Base-by-base conservation (phyloP, 495 filamentous ascomycete species). In the Penicillium paxilli region DNA sequence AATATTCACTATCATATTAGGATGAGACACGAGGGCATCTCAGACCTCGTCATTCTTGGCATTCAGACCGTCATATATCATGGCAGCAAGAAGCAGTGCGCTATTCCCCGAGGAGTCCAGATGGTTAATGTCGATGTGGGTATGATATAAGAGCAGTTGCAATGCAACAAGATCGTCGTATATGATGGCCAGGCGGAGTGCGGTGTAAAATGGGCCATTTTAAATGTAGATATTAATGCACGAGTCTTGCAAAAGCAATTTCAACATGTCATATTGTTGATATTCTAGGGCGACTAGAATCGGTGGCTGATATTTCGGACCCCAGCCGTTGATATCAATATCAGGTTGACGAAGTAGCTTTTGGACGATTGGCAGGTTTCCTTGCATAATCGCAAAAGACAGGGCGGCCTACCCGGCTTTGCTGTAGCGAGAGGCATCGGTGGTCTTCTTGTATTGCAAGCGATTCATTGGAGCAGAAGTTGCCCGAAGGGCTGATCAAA, bases 261-360 rank as follows among this genome's bases (percentile, higher is more conserved):
- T 5, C n/a, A 52, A 45, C 23, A 52, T 52, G 25, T 52, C 40
- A 32, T 45, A 10, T 30, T 52, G 49, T 45, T 17, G 40, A 23
- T 44, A 52, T 52, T 52, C 40, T 24, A 52, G n/a, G 16, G 50
- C 40, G 26, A 52, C 38, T 17, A 52, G 26, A 16, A 52, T 24
- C 14, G 50, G 50, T 17, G 28, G 19, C 24, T 52, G 50, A 11
- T 11, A 0, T 49, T 37, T 49, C 23, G 8, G 47, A 25, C 24
- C 28, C 19, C 24, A 4, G 6, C 20, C 37, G 12, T 37, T 22
- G 47, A 49, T 3, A 21, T 38, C 20, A 25, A 40, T 49, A 8
- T 49, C 47, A 17, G n/a, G 23, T 12, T 11, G 46, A 9, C 47
- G 10, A 35, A 49, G 30, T 5, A 49, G 32, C 20, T 49, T 20